phyloP scores from a whole-genome alignment of 176 grass and related monocot species.

The Guadua angustifolia region DNA sequence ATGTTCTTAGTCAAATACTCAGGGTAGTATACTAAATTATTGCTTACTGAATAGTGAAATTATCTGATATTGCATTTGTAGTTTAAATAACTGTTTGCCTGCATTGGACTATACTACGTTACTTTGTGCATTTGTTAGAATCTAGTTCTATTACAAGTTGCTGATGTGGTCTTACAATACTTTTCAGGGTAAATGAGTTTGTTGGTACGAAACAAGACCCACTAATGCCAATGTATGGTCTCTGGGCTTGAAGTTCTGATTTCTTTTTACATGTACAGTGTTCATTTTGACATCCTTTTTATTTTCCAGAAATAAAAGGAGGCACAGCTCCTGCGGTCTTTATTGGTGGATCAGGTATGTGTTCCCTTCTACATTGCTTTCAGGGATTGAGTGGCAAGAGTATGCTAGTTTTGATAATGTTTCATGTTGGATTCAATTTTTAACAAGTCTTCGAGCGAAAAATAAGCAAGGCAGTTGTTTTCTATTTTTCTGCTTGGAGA shows the following conservation, averaged over 20 bases:
- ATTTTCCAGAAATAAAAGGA: conserved; percentile 72
- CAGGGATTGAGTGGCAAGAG: background rate
- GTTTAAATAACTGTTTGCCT: background rate
- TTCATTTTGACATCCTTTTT: conserved; percentile 37
- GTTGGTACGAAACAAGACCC: conserved; percentile 83
- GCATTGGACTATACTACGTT: background rate
- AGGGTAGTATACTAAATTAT: background rate
- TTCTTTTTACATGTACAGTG: conserved; percentile 18
- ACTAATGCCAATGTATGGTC: conserved; percentile 78
- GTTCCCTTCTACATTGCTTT: background rate
- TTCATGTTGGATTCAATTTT: background rate
- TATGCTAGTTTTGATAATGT: background rate
- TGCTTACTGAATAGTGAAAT: background rate
- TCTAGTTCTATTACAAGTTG: background rate
- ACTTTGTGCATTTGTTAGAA: background rate
- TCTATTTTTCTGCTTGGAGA: background rate
- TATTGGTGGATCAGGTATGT: conserved; percentile 73
- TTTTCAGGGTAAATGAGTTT: conserved; percentile 81
- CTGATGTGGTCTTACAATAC: conserved; percentile 29
- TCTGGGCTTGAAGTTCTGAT: conserved; percentile 46
- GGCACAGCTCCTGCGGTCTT: conserved; percentile 53
- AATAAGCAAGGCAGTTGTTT: background rate
- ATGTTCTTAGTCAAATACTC: background rate
- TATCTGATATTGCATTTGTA: background rate
- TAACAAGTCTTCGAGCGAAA: background rate